Base-by-base conservation (phyloP, 139 green algal species). In the Pseudopediastrum boryanum region DNA sequence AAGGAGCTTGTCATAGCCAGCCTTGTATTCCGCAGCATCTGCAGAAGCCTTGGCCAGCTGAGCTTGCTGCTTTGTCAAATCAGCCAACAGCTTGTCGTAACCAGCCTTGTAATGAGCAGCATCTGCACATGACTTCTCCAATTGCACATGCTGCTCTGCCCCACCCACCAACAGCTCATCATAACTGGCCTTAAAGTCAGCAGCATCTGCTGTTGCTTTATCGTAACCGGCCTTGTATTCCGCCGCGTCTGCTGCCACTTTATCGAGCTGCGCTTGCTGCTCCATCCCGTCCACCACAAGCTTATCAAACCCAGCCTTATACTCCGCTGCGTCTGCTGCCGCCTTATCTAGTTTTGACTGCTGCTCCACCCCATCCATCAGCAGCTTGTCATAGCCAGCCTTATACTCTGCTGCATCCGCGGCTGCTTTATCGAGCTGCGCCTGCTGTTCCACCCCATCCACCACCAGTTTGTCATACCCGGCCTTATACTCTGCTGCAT, bases 241-340 rank as follows among this genome's bases (percentile, higher is more conserved):
- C 4, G 33, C 61, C 41, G 74, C 74, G 42, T 80, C 61, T 50
- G 59, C 74, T 39, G 44, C 43, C 25, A 35, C 31, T 16, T 80
- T 72, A 25, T 51, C 46, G 3, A 75, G 3, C 63, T 80, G 73
- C 10, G 31, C 43, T 31, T 71, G 46, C 59, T 79, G 72, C 41
- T 72, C 72, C 2, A 27, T 9, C 4, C 19, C 56, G 46, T 74
- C 75, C 13, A 29, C 62, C 2, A n/a, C 8, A 21, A 81, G 43
- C 75, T 74, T 74, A n/a, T 81, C 75, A 33, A 54, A 74, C 19
- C 44, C 62, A n/a, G 61, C 73, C 61, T 80, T 80, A 39, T 52
- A 41, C 59, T 72, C 73, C 23, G 61, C 73, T 33, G 73, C 73
- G 43, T 80, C 59, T 51, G 74, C 74, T 10, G 61, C 41, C 10